Evolutionary conservation across 2,329 filamentous ascomycete species (phyloP).

Genomic region (Claviceps spartinae): DNA sequence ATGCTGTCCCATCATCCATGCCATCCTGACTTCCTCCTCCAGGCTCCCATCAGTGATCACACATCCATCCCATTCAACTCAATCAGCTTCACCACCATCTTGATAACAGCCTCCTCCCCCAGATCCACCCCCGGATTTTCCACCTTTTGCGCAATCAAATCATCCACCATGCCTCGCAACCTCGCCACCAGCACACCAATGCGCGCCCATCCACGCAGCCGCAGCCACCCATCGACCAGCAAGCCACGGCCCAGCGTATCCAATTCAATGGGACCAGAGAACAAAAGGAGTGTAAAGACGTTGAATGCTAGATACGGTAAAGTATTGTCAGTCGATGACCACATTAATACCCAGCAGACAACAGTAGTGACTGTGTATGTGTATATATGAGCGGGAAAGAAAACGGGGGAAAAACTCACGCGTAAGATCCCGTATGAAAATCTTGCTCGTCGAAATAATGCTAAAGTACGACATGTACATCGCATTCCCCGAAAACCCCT

Average conservation of each 20-base stretch:
- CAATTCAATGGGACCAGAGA: slow-evolving; percentile 70
- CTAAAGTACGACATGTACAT: slow-evolving; percentile 81
- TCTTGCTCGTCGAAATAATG: slow-evolving; percentile 82
- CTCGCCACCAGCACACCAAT: slow-evolving; percentile 82
- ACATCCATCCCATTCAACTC: slow-evolving; percentile 80
- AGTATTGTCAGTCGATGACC: too few species aligned
- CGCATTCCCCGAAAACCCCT: slow-evolving; percentile 61
- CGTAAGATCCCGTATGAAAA: slow-evolving; percentile 83
- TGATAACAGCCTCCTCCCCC: slow-evolving; percentile 53
- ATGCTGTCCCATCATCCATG: not conserved
- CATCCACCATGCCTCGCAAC: slow-evolving; percentile 75
- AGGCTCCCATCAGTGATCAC: slow-evolving; percentile 14
- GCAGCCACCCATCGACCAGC: slow-evolving; percentile 82
- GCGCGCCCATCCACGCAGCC: slow-evolving; percentile 78
- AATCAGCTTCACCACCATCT: slow-evolving; percentile 64
- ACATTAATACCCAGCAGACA: too few species aligned
- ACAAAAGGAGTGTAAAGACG: slow-evolving; percentile 74
- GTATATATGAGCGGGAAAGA: not conserved
- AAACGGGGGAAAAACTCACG: slow-evolving; percentile 41
- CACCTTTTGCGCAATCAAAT: slow-evolving; percentile 66
- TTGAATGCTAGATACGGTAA: slow-evolving; percentile 53
- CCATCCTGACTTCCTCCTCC: not conserved
- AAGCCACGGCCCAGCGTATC: slow-evolving; percentile 80
- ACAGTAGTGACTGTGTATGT: too few species aligned
- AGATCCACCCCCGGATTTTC: slow-evolving; percentile 55